Conservation (phyloP, 2,329 filamentous ascomycete genomes). For the Colletotrichum simmondsii region DNA sequence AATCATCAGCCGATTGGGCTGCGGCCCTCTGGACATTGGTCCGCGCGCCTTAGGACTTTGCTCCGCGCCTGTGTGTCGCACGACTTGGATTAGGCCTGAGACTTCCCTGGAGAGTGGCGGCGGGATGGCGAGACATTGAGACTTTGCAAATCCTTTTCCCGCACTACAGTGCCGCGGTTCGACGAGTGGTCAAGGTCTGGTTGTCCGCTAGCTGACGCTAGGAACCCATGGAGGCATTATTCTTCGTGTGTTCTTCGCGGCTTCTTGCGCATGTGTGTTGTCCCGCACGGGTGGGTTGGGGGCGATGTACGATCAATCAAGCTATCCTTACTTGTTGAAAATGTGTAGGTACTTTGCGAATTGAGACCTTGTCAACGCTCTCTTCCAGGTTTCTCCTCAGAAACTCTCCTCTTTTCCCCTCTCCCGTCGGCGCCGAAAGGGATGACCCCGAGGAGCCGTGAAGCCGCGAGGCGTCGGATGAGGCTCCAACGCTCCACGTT, state of each 20-base stretch:
- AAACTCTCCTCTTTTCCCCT: neutral
- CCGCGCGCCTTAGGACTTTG: slow-evolving; percentile 11
- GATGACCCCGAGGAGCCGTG: slow-evolving; percentile 1
- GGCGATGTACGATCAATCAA: neutral
- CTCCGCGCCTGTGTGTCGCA: slow-evolving; percentile 20
- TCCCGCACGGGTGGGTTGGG: slow-evolving; percentile 7
- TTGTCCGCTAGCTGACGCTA: neutral
- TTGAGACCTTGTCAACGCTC: neutral
- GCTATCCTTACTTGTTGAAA: neutral
- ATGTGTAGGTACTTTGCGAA: too few species aligned
- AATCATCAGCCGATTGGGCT: slow-evolving; percentile 9
- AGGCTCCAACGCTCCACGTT: slow-evolving; percentile 23
- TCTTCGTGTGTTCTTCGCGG: slow-evolving; percentile 28
- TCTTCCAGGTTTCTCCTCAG: neutral
- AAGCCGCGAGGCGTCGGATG: slow-evolving; percentile 14
- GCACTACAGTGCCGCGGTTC: neutral
- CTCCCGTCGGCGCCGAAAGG: slow-evolving; percentile 9
- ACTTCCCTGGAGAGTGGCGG: neutral
- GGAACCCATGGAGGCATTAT: neutral
- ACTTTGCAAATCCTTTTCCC: neutral
- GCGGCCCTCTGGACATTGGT: slow-evolving; percentile 7
- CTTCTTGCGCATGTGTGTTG: slow-evolving; percentile 27
- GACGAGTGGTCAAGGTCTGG: neutral
- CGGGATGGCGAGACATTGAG: neutral
- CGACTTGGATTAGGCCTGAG: slow-evolving; percentile 22